Percentiles rank a stretch among this genome's conserved stretches.
Evolutionary conservation across 306 rosid genomes (phyloP).

Genomic region (Elaeagnus macrophylla): DNA sequence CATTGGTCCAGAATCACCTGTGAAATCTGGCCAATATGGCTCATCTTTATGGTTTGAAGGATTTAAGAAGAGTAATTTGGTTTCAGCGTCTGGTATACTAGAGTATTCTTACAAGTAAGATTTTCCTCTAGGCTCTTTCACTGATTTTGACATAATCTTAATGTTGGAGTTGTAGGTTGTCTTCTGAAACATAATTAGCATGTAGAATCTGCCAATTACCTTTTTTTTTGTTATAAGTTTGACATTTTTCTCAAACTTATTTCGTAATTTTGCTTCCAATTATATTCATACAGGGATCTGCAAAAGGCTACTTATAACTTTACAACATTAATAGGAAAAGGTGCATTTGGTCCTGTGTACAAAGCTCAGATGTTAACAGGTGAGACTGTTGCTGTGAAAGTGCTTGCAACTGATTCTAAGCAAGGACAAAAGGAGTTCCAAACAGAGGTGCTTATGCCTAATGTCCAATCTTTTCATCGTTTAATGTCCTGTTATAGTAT

Average conservation of each 20-base stretch:
- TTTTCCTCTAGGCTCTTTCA: constrained; percentile 12
- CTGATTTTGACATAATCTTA: neutral
- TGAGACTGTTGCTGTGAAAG: constrained; percentile 89
- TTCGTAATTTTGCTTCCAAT: neutral
- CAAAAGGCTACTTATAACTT: constrained; percentile 88
- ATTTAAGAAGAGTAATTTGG: constrained; percentile 58
- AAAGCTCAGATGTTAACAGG: constrained; percentile 93
- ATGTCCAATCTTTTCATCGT: neutral
- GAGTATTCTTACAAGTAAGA: constrained; percentile 89
- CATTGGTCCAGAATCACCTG: constrained; percentile 88
- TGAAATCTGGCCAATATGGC: constrained; percentile 59
- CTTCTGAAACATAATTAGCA: no score
- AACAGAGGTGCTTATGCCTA: constrained; percentile 57
- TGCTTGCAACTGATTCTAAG: constrained; percentile 90
- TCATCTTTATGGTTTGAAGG: constrained; percentile 76
- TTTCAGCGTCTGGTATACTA: constrained; percentile 84
- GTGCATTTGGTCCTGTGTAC: constrained; percentile 97
- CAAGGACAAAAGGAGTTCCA: constrained; percentile 98
- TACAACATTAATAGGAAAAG: constrained; percentile 92
- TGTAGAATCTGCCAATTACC: no score
- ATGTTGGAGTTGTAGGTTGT: no score
- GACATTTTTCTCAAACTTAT: no score
- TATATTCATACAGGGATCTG: constrained; percentile 57
- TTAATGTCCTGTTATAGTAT: no score
- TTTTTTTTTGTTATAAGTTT: no score